phyloP scores from a whole-genome alignment of 805 yeast species.

The Metschnikowia lunata region DNA sequence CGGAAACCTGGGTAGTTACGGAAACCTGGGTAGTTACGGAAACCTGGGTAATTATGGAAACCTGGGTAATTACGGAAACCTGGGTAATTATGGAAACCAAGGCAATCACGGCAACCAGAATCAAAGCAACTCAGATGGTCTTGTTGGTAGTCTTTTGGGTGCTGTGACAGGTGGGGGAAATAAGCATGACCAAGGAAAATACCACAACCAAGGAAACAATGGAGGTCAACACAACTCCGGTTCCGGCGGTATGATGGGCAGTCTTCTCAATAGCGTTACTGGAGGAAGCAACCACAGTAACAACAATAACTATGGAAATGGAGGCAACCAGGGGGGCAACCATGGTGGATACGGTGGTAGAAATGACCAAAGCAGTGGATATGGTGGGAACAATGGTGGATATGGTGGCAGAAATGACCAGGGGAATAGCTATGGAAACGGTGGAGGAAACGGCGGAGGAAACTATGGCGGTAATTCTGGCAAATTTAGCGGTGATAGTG shows the following conservation, averaged over 20 bases:
- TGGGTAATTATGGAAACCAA: constrained; percentile 20
- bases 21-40: constrained; percentile 19
- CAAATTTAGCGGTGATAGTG: constrained; percentile 4
- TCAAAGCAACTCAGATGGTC: neutral
- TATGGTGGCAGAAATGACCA: constrained; percentile 1
- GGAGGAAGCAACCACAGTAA: constrained; percentile 29
- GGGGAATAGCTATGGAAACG: neutral
- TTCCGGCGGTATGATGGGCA: constrained; percentile 22
- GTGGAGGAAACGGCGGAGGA: constrained; percentile 1
- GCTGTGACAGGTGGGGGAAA: constrained; percentile 36
- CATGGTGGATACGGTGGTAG: neutral
- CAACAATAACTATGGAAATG: constrained; percentile 3
- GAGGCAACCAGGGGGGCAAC: constrained; percentile 5
- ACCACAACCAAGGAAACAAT: constrained; percentile 2
- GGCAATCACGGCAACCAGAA: constrained; percentile 4
- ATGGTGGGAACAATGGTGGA: neutral
- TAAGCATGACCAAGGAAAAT: too few relatives aligned
- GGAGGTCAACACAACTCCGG: constrained; percentile 22
- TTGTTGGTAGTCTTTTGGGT: constrained; percentile 54
- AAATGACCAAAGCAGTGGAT: neutral
- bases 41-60: constrained; percentile 23
- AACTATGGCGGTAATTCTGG: constrained; percentile 2
- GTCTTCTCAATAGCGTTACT: constrained; percentile 42
- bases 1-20: constrained; percentile 1
- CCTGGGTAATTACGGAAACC: constrained; percentile 30